Evolutionary conservation across 176 grass and related monocot genomes (phyloP), one percentile per base, ranked within the genome.

Genomic region (Juncus inflexus): DNA sequence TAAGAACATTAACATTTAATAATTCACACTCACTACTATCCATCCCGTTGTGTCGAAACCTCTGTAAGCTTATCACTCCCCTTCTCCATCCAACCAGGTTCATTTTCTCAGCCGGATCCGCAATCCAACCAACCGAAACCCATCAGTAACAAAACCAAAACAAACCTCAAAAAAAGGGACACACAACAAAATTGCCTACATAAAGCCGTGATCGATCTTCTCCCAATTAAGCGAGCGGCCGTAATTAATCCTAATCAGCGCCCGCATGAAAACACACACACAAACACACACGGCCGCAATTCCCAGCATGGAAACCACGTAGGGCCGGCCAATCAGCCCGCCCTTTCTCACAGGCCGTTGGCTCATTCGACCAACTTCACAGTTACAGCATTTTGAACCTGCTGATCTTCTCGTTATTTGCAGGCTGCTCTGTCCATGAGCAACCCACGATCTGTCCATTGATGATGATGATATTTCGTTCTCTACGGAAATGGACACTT

Each of bases 211-310:
- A 55, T 84, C 42, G 49, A 99, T 77, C 67, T 80, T 86, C 50
- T 99, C 89, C 95, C 95, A 99, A 57, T 80, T 84, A 79, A 99
- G 90, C 37, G 89, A 75, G 50, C 73, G 65, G 14, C 80, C 83
- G 55, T 81, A 86, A 55, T 91, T 86, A 60, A 92, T 63, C 63
- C 80, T 74, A 67, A 91, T 77, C 35, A 78, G 81, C 65, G 66
- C 89, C 67, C 88, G 75, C 70, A 90, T 75, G 16, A 92, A 90
- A 10, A 99, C 66, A 12, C 95, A 99, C 37, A 99, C 95, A 73
- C 95, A 99, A 7, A 99, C 95, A 16, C 94, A 97, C 52, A 99
- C 95, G 49, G 95, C 95, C 35, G 95, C 95, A 65, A 99, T 90
- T 42, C 85, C 95, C 16, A 99, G 85, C 95, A 99, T 82, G 3